Conservation (phyloP, 2,329 filamentous ascomycete genomes). For the Hymenoscyphus albidus region DNA sequence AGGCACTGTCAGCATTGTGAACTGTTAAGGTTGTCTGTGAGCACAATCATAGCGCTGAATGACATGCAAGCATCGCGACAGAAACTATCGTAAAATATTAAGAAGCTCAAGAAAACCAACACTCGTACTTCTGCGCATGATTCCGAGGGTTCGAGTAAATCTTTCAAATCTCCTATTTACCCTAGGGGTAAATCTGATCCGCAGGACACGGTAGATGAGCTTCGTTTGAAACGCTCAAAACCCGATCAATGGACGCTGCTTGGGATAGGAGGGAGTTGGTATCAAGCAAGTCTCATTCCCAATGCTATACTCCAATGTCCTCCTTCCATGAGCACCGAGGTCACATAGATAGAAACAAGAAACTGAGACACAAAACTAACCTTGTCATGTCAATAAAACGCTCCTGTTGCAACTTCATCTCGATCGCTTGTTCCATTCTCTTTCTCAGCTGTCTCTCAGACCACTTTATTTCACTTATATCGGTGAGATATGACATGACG, state of each 20-base stretch:
- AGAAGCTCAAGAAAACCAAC: too few species aligned
- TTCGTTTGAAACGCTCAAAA: too few species aligned
- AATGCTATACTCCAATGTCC: neutral
- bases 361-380: slow-evolving; percentile 1
- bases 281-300: neutral
- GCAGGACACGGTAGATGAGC: too few species aligned
- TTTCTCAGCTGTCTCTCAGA: slow-evolving; percentile 20
- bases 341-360: neutral
- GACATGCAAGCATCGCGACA: too few species aligned
- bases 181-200: too few species aligned
- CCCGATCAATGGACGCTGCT: too few species aligned
- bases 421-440: slow-evolving; percentile 50
- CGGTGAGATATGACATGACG: slow-evolving; percentile 16
- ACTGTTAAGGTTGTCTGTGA: neutral
- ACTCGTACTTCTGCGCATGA: too few species aligned
- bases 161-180: too few species aligned
- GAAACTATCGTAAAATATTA: too few species aligned
- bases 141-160: too few species aligned
- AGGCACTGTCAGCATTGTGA: neutral
- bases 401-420: slow-evolving; percentile 65
- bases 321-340: neutral
- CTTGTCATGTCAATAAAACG: slow-evolving; percentile 75
- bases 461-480: slow-evolving; percentile 21
- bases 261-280: too few species aligned
- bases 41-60: too few species aligned